These are phyloP conservation scores for Citrus reticulata DNA, from an alignment of 345 rosid genomes.

Conservation along the genomic window DNA sequence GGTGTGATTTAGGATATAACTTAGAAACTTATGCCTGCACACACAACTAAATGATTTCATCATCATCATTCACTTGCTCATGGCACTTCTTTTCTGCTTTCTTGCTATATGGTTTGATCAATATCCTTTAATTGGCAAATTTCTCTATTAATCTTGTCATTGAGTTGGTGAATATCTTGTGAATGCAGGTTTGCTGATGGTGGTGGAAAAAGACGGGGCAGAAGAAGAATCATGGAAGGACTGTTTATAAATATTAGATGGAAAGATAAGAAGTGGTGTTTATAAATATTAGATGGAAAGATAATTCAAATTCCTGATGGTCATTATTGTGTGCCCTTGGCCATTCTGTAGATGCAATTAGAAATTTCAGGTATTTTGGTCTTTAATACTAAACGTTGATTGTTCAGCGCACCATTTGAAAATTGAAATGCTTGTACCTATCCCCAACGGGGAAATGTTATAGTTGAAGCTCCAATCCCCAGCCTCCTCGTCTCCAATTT, in stretches of 20 bases:
- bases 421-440: too few species aligned
- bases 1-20: background rate
- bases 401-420: background rate
- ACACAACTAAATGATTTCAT: background rate
- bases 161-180: background rate
- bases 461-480: background rate
- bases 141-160: background rate
- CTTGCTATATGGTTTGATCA: background rate
- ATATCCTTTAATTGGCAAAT: background rate
- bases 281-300: background rate
- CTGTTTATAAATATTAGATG: background rate
- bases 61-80: background rate
- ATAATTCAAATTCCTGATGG: too few species aligned
- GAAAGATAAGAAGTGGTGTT: too few species aligned
- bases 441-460: too few species aligned
- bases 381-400: background rate
- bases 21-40: background rate
- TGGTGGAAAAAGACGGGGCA: background rate
- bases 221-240: background rate
- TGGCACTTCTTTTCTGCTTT: background rate
- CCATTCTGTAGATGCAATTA: background rate
- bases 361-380: background rate
- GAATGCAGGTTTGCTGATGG: constrained; percentile 1
- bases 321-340: background rate
- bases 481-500: background rate